Evolutionary conservation across 78 protist species (phyloP), one percentile per base, ranked within the genome.

Genomic region (Dictyostelium capitatum): DNA sequence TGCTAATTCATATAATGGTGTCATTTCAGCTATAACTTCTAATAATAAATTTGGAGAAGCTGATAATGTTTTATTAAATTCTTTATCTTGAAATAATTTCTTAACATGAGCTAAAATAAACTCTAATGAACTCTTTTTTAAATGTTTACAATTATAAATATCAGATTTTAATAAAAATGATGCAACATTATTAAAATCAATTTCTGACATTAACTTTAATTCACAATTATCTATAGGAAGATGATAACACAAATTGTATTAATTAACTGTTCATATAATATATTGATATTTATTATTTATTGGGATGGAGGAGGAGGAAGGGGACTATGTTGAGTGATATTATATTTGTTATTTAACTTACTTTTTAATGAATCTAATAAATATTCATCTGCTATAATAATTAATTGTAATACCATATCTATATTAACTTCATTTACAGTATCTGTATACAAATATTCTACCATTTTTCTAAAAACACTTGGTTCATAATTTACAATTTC

Each of bases 321-420:
- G 2, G 43, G 43, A 37, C 43, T 37, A 37, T 37, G 2, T 37
- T 37, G 43, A 37, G 2, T 37, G 43, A 37, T 37, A 37, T 37
- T 37, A 37, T 37, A 37, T 2, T 37, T 37, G 43, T 3, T 37
- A 37, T 37, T 37, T 37, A 37, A 59, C 32, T 47, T 85, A 85
- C 92, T 50, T 78, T 87, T 87, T 87, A 87, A 37, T 6, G 93
- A 47, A 74, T 87, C 79, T 50, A 87, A 64, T 20, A 87, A 54
- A 77, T 87, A 87, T 77, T 87, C 93, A 65, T 87, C 93, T 0
- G 93, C 93, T 30, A 87, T 87, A n/a, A 87, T 32, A 12, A 87
- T 77, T 30, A 87, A n/a, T 50, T 77, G 69, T 30, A 87, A 51
- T 4, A 87, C 32, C 83, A 77, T 78, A 7, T 87, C 93, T 0